Evolutionary conservation across 139 green algal genomes (phyloP), one percentile per base, ranked within the genome.

Genomic region (Haematococcus lacustris): DNA sequence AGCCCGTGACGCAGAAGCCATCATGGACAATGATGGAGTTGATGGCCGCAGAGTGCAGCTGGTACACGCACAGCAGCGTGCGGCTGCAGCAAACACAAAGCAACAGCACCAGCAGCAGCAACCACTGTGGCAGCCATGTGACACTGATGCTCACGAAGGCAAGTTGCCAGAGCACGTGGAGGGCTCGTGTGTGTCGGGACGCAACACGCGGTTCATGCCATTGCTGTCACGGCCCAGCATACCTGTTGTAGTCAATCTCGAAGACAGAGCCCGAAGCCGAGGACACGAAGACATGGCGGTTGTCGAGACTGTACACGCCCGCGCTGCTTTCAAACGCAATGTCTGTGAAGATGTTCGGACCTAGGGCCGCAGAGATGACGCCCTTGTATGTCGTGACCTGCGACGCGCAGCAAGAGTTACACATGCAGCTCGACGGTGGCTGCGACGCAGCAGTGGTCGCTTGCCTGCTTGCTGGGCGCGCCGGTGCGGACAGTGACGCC

Each of bases 271-370:
- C 79, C 4, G 79, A 83, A 28, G 83, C 83, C 17, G 76, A 88
- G 5, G 83, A 76, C 0, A 90, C 85, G 72, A 82, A 91, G 17
- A 84, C 59, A 47, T 75, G 68, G 13, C 62, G 70, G 0, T 60
- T 61, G 9, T 79, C 78, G 5, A 68, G 50, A 3, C 47, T 47
- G 41, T 78, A 78, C 35, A 80, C 62, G 13, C 79, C 75, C 51
- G 74, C 66, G 7, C 69, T 73, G 6, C 62, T 72, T 81, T 95
- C 86, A 71, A 88, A 94, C 25, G 86, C 89, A 59, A 96, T 86
- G 81, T 90, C 85, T 0, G 89, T 94, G 82, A 94, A 96, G 34
- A 91, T 85, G 71, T 92, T 91, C 47, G 75, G 78, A 7, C 79
- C 82, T 32, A 83, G 64, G 1, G 73, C 75, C 13, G 75, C 75